Evolutionary conservation across 805 yeast species (phyloP).

Genomic region (Saturnispora sanitii): DNA sequence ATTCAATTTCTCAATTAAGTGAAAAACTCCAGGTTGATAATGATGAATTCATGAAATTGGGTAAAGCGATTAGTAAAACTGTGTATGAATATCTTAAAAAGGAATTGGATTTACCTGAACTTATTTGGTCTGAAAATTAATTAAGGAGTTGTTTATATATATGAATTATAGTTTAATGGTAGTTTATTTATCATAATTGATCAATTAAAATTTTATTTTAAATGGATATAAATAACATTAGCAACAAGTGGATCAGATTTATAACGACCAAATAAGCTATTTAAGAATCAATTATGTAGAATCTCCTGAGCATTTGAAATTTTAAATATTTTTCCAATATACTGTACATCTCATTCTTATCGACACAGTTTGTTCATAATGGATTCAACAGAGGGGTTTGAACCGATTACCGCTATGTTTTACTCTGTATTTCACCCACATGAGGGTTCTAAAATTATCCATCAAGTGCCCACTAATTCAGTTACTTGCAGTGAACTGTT

Average conservation of each 20-base stretch:
- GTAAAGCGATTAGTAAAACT: neutral
- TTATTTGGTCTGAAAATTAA: too few relatives aligned
- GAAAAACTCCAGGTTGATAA: neutral
- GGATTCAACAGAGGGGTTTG: constrained; percentile 48
- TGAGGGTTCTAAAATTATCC: constrained; percentile 85
- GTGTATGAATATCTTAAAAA: too few relatives aligned
- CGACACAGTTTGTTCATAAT: constrained; percentile 8
- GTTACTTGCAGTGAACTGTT: constrained; percentile 42
- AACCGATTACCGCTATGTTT: constrained; percentile 81
- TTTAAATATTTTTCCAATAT: neutral
- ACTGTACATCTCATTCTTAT: neutral
- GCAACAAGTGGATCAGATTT: too few relatives aligned
- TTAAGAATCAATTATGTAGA: neutral
- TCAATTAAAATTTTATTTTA: too few relatives aligned
- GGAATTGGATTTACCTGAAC: too few relatives aligned
- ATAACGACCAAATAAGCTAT: neutral
- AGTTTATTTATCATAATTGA: too few relatives aligned
- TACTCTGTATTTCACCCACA: constrained; percentile 92
- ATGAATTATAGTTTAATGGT: too few relatives aligned
- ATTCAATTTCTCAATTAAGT: neutral
- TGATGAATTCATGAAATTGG: neutral
- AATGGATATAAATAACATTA: too few relatives aligned
- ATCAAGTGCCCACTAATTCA: constrained; percentile 80
- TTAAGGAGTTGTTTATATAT: too few relatives aligned
- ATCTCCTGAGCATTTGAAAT: too few relatives aligned